A percentile compares a stretch with the other conserved stretches of the same genome.
Conservation (phyloP, 805 yeast species). For the Candida multigemmis region DNA sequence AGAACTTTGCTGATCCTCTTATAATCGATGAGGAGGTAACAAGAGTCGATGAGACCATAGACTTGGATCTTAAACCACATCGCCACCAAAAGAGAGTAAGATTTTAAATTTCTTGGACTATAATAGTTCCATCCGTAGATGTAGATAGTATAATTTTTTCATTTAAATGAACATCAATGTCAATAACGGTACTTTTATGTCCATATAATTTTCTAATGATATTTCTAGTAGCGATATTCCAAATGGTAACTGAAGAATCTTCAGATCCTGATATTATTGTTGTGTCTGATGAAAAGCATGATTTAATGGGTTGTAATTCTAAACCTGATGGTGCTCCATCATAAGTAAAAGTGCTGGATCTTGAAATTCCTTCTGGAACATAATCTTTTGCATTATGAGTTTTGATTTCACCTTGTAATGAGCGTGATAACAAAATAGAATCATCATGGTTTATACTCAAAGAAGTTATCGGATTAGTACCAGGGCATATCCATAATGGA, state of each 20-base stretch:
- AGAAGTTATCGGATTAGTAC: conserved; percentile 46
- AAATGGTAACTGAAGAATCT: conserved; percentile 47
- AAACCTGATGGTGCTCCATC: conserved; percentile 50
- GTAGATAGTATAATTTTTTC: conserved; percentile 34
- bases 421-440: conserved; percentile 38
- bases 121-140: conserved; percentile 48
- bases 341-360: conserved; percentile 38
- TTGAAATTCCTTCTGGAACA: conserved; percentile 27
- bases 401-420: conserved; percentile 49
- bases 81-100: not conserved
- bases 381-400: conserved; percentile 40
- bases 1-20: conserved; percentile 7
- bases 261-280: conserved; percentile 51
- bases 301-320: conserved; percentile 44
- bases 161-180: conserved; percentile 45
- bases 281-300: conserved; percentile 35
- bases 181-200: conserved; percentile 54
- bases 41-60: conserved; percentile 2
- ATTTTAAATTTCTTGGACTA: conserved; percentile 32
- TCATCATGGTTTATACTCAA: conserved; percentile 39
- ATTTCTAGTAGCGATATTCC: conserved; percentile 49
- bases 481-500: conserved; percentile 38
- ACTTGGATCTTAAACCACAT: not conserved
- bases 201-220: conserved; percentile 44
- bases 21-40: conserved; percentile 1